phyloP scores from a whole-genome alignment of 1,284 basidiomycete species.

The Leccinum solheimii region DNA sequence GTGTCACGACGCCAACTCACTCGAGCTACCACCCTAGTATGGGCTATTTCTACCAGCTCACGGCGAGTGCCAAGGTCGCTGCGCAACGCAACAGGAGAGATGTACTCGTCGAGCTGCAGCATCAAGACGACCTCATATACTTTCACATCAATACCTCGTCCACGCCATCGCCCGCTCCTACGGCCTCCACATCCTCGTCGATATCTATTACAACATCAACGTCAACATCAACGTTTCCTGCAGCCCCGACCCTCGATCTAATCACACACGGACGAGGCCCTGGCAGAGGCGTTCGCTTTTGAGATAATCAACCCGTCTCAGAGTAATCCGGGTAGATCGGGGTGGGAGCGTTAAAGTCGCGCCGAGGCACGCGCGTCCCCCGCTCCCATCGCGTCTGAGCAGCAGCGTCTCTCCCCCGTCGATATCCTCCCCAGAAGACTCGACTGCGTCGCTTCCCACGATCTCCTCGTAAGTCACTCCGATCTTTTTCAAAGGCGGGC shows the following conservation, averaged over 20 bases:
- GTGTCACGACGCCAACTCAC: neutral
- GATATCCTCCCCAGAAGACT: conserved; percentile 5
- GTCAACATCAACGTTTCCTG: neutral
- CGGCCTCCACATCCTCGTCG: too few relatives aligned
- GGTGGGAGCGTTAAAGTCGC: conserved; percentile 21
- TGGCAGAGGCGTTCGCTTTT: conserved; percentile 23
- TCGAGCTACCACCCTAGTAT: conserved; percentile 18
- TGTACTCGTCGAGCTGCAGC: conserved; percentile 60
- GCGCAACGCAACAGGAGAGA: conserved; percentile 50
- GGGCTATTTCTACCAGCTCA: conserved; percentile 59
- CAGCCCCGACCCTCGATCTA: neutral
- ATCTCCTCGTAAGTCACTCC: neutral
- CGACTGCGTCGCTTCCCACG: conserved; percentile 14
- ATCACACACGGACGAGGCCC: conserved; percentile 15
- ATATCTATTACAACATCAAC: neutral
- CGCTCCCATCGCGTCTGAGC: conserved; percentile 25
- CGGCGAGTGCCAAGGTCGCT: conserved; percentile 52
- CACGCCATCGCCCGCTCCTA: neutral
- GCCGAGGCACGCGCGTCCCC: conserved; percentile 12
- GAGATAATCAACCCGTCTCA: conserved; percentile 16
- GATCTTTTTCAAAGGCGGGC: too few relatives aligned
- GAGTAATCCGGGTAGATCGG: conserved; percentile 6
- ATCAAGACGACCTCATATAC: conserved; percentile 59
- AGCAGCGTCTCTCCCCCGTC: conserved; percentile 26
- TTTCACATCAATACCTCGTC: conserved; percentile 38